Percentiles rank a stretch among this genome's conserved stretches.
phyloP scores from a whole-genome alignment of 192 early-diverging fungal species.

The Phycomyces nitens region DNA sequence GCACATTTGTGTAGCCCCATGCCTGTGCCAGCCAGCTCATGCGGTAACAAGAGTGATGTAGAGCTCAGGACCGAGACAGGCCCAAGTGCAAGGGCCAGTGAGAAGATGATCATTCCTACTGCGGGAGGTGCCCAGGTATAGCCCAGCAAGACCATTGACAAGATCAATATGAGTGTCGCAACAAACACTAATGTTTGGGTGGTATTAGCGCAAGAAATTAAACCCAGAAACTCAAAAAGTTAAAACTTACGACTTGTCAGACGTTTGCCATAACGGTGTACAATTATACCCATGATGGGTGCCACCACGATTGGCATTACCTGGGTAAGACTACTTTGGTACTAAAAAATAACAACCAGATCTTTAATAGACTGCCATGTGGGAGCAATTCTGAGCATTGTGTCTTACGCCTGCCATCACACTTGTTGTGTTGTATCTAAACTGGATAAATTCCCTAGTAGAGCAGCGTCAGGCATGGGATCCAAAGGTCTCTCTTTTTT shows the following conservation, averaged over 20 bases:
- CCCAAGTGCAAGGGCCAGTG: conserved; percentile 52
- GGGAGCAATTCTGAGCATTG: no score
- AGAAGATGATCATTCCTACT: conserved; percentile 55
- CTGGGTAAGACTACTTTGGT: conserved; percentile 49
- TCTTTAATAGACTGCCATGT: neutral
- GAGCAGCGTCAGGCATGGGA: neutral
- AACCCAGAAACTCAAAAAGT: no score
- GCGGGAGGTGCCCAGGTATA: conserved; percentile 50
- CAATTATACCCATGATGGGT: conserved; percentile 45
- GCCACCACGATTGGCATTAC: conserved; percentile 53
- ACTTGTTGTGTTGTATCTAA: conserved; percentile 24
- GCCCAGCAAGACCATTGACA: conserved; percentile 41
- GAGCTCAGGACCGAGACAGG: conserved; percentile 54
- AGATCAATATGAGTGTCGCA: conserved; percentile 17
- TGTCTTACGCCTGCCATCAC: conserved; percentile 28
- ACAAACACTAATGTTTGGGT: conserved; percentile 5
- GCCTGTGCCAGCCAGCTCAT: conserved; percentile 49
- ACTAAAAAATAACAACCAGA: conserved; percentile 12
- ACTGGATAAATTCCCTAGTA: conserved; percentile 24
- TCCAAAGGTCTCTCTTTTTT: neutral
- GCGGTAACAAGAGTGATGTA: conserved; percentile 48
- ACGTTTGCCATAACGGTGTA: conserved; percentile 54
- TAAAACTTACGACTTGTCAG: conserved; percentile 35
- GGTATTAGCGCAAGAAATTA: neutral
- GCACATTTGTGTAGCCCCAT: conserved; percentile 61